Evolutionary conservation across 805 yeast species (phyloP).

Genomic region (Wickerhamomyces canadensis): DNA sequence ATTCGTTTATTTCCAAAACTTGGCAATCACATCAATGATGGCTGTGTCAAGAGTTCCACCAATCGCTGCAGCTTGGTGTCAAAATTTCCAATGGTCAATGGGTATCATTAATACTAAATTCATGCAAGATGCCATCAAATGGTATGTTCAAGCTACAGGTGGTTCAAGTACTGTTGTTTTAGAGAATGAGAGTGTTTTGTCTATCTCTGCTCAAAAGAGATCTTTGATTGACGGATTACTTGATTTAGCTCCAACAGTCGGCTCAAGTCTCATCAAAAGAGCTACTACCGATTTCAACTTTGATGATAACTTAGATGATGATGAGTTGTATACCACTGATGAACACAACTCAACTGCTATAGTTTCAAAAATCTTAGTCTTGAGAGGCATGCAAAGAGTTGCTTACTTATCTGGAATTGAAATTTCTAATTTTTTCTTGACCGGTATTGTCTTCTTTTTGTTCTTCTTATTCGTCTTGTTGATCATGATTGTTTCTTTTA

Average conservation of each 20-base stretch:
- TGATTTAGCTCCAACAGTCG: slow-evolving; percentile 11
- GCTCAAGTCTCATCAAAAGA: slow-evolving; percentile 26
- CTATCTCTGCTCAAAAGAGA: slow-evolving; percentile 80
- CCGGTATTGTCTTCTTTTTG: slow-evolving; percentile 78
- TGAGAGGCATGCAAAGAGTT: slow-evolving; percentile 91
- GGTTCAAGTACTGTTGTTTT: slow-evolving; percentile 79
- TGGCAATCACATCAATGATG: slow-evolving; percentile 93
- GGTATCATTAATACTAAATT: slow-evolving; percentile 76
- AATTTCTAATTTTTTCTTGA: slow-evolving; percentile 77
- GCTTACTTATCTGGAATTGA: slow-evolving; percentile 82
- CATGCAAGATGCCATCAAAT: slow-evolving; percentile 78
- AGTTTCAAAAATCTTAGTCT: slow-evolving; percentile 64
- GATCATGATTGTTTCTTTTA: slow-evolving; percentile 54
- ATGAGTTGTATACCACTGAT: slow-evolving; percentile 57
- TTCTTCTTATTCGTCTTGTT: slow-evolving; percentile 64
- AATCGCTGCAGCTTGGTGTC: slow-evolving; percentile 96
- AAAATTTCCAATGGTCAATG: slow-evolving; percentile 94
- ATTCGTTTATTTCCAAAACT: slow-evolving; percentile 88
- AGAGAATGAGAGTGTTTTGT: slow-evolving; percentile 54
- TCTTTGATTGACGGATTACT: slow-evolving; percentile 13
- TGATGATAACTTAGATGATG: slow-evolving; percentile 42
- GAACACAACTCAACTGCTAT: slow-evolving; percentile 56
- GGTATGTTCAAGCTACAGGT: slow-evolving; percentile 96
- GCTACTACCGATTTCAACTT: slow-evolving; percentile 36
- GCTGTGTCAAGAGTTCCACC: slow-evolving; percentile 92